phyloP scores from a whole-genome alignment of 2,329 filamentous ascomycete genomes.

The Diaporthe humulicola region DNA sequence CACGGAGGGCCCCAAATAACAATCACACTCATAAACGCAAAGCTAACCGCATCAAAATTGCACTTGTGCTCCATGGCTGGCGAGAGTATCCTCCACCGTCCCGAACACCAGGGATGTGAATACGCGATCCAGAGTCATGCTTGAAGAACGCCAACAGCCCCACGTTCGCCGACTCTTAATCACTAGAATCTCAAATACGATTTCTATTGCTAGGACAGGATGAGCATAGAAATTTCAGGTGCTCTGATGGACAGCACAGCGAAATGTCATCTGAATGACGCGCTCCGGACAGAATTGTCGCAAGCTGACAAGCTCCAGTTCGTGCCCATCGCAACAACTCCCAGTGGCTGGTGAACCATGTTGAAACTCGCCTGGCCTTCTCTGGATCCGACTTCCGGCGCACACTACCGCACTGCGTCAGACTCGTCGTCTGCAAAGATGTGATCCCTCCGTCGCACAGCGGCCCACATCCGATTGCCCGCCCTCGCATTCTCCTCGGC shows the following conservation, averaged over 20 bases:
- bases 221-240: background rate
- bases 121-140: background rate
- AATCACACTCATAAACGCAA: background rate
- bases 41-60: background rate
- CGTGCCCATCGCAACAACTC: background rate
- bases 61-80: too few species aligned
- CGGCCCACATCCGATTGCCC: slow-evolving; percentile 56
- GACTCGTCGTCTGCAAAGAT: slow-evolving; percentile 46
- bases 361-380: background rate
- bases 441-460: slow-evolving; percentile 62
- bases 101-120: background rate
- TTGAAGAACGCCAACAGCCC: background rate
- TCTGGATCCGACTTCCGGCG: background rate
- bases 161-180: background rate
- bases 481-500: slow-evolving; percentile 56
- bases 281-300: background rate
- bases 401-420: background rate
- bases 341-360: background rate
- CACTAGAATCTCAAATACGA: background rate
- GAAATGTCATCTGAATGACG: background rate
- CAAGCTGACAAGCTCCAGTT: background rate
- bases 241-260: background rate
- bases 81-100: background rate
- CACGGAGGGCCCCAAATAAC: background rate
- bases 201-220: background rate